Conservation (phyloP, 345 rosid species). For the Trapa incisa region DNA sequence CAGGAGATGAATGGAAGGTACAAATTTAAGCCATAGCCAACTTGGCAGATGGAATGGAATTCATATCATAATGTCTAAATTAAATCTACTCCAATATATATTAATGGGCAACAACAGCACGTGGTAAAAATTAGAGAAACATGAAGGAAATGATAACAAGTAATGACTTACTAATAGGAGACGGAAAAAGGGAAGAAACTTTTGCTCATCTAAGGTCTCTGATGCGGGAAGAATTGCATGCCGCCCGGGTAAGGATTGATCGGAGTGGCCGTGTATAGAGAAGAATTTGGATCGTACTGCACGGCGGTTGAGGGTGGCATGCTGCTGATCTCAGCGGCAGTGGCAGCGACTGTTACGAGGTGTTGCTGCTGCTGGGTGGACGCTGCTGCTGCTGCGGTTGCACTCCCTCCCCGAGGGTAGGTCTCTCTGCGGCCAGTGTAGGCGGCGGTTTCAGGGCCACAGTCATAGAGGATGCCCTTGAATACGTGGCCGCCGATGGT, state of each 20-base stretch:
- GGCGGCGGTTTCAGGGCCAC: constrained; percentile 22
- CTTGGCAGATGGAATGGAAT: too few species aligned
- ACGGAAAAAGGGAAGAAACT: background rate
- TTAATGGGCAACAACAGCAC: too few species aligned
- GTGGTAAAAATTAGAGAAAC: too few species aligned
- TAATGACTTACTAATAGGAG: background rate
- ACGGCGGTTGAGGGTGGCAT: constrained; percentile 8
- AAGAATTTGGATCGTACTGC: constrained; percentile 23
- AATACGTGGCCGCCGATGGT: constrained; percentile 35
- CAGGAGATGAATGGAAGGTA: too few species aligned
- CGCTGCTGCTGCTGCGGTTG: background rate
- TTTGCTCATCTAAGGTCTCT: constrained; percentile 1
- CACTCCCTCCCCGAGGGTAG: constrained; percentile 11
- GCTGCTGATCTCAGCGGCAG: background rate
- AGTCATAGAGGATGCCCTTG: constrained; percentile 39
- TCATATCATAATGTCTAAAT: too few species aligned
- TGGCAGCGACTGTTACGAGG: constrained; percentile 8
- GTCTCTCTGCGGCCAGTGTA: constrained; percentile 10
- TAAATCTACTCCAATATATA: too few species aligned
- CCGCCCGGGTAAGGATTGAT: constrained; percentile 11
- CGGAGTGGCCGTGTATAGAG: background rate
- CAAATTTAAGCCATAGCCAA: too few species aligned
- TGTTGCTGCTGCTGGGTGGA: constrained; percentile 6
- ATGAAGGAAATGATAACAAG: too few species aligned
- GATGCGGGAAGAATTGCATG: constrained; percentile 18